These are phyloP conservation scores for Candida silvicultrix DNA, from an alignment of 805 yeast species.

Conservation along the genomic window DNA sequence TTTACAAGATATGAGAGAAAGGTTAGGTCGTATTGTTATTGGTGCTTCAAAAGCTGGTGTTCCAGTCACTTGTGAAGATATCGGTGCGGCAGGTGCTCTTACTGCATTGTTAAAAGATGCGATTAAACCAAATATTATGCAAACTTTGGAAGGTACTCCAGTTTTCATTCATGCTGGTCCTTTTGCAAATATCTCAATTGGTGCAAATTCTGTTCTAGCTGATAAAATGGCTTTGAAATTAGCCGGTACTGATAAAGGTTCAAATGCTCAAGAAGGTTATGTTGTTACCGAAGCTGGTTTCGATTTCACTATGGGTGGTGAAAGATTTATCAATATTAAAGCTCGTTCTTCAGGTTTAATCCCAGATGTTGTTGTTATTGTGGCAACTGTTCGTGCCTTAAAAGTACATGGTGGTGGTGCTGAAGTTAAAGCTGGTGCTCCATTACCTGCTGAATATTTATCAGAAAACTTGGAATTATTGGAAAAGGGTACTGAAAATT, in stretches of 20 bases:
- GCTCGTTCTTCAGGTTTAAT: constrained; percentile 84
- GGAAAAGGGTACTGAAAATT: constrained; percentile 75
- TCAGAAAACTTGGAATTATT: constrained; percentile 78
- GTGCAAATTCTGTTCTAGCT: constrained; percentile 92
- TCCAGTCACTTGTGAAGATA: constrained; percentile 89
- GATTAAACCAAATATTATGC: constrained; percentile 94
- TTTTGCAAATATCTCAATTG: constrained; percentile 94
- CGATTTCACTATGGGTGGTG: constrained; percentile 99
- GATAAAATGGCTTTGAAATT: constrained; percentile 89
- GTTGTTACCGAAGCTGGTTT: constrained; percentile 98
- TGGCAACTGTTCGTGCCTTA: constrained; percentile 95
- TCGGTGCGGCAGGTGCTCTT: constrained; percentile 93
- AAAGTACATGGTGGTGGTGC: constrained; percentile 98
- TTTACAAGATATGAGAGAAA: constrained; percentile 74
- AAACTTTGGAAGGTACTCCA: constrained; percentile 95
- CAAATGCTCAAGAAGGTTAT: constrained; percentile 58
- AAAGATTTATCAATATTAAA: constrained; percentile 91
- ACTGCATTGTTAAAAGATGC: constrained; percentile 95
- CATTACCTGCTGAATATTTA: constrained; percentile 75
- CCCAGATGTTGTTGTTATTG: constrained; percentile 90
- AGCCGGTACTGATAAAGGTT: constrained; percentile 48
- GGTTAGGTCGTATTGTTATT: constrained; percentile 86
- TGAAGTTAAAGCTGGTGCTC: constrained; percentile 89
- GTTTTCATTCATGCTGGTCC: constrained; percentile 98
- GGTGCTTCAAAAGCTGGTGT: constrained; percentile 70